Base-by-base conservation (phyloP, 306 rosid genomes). In the Rubus idaeus region DNA sequence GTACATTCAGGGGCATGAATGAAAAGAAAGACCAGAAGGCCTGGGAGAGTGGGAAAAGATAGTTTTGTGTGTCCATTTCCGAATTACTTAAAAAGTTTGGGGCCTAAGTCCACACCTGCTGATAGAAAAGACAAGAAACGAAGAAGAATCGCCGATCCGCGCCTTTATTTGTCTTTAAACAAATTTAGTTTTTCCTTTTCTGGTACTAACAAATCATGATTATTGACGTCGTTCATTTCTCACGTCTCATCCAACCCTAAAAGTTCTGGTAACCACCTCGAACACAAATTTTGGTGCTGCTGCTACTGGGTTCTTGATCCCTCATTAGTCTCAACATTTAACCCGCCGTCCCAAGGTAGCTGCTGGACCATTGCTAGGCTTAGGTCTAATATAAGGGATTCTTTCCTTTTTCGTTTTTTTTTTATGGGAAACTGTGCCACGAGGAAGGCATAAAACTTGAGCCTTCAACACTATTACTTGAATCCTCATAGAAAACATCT, bases 101-200 rank as follows among this genome's bases (percentile, higher is more conserved):
- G 70, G 60, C 60, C 4, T 8, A 46, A 61, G 14, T 26, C 14
- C 6, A n/a, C 5, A 74, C 10, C 5, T 26, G 35, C 46, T 21
- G 17, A 17, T 16, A 17, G 35, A 74, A 73, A 74, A 46, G n/a
- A 61, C 70, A 74, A 61, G 5, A 18, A 3, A 46, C 55, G 57
- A 74, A 61, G 47, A 58, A 56, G 77, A 45, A 61, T 60, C 58
- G 70, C n/a, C 58, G 70, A 74, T 74, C 78, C 70, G 78, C 78
- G 78, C 78, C 78, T 74, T 58, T 74, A 74, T 60, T 74, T 74
- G 58, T 47, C 78, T 60, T 74, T 60, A 74, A 60, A 60, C 12
- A 58, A 74, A 52, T n/a, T 7, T 12, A 2, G 6, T 16, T 57
- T 21, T 5, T 18, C 21, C 6, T 52, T 52, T 52, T 7, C n/a